Evolutionary conservation across 2,329 filamentous ascomycete genomes (phyloP), one percentile per base, ranked within the genome.

Genomic region (Apiospora pterosperma): DNA sequence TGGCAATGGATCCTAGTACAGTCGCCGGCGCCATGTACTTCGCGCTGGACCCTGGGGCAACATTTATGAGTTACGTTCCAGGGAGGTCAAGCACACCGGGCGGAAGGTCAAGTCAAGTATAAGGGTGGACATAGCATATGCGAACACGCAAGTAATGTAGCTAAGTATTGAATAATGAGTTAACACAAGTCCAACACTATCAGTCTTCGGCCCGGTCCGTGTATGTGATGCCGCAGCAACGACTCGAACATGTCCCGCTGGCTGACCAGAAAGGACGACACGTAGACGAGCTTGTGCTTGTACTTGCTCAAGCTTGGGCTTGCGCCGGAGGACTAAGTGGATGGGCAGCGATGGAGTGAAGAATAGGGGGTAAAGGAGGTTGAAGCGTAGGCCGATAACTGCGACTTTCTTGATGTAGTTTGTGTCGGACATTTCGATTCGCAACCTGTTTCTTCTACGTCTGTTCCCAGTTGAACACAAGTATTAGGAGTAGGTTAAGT

Each of bases 201-300:
- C 38, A 19, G n/a, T 14, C 38, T 39, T 39, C 16, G 3, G n/a
- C n/a, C n/a, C n/a, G n/a, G n/a, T n/a, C n/a, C 19, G n/a, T n/a
- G n/a, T n/a, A n/a, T n/a, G n/a, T n/a, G n/a, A n/a, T n/a, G n/a
- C n/a, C 84, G 82, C 69, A 88, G 81, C 16, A 89, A 75, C n/a
- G 82, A 83, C 48, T 84, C 82, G 63, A 92, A 81, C 79, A 92
- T 91, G 11, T 92, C 88, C 12, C 81, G 80, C 74, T 92, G 90
- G 65, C 76, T 86, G 66, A 88, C 69, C 11, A 77, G 73, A 76
- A 90, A 91, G 66, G 84, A 88, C 8, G 78, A 80, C 8, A 89
- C 68, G 68, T 81, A 85, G 1, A 89, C 70, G 0, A 70, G 67
- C 61, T 81, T 80, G 73, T 88, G 86, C 3, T 77, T 75, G 69